Conservation (phyloP, 2,329 filamentous ascomycete genomes). For the Beauveria sp. region DNA sequence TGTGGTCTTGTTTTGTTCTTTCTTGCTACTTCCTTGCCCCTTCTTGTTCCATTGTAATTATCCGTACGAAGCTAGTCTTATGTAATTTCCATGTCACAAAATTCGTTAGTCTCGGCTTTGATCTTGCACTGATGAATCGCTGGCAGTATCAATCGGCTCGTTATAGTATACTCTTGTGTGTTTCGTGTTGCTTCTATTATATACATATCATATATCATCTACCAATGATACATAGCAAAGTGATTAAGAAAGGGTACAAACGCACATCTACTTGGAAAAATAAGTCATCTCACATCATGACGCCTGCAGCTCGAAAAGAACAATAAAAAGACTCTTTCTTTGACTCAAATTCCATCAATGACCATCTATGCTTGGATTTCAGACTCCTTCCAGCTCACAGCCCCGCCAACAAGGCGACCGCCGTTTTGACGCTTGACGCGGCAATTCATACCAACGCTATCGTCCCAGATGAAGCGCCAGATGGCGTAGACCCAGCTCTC, state of each 20-base stretch:
- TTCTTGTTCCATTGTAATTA: neutral
- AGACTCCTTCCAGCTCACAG: constrained; percentile 53
- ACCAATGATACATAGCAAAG: neutral
- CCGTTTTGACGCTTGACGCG: constrained; percentile 87
- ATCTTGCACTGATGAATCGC: too few species aligned
- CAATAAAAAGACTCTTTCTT: neutral
- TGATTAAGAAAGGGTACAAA: neutral
- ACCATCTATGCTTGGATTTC: constrained; percentile 54
- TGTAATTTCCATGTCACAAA: neutral
- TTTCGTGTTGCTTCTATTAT: neutral
- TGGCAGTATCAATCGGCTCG: neutral
- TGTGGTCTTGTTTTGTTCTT: neutral
- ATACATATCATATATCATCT: neutral
- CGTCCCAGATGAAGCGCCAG: constrained; percentile 91
- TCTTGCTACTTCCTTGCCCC: neutral
- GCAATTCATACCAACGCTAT: constrained; percentile 81
- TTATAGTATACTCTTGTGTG: too few species aligned
- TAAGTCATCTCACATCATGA: neutral
- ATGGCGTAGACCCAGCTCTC: constrained; percentile 88
- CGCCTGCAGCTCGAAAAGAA: neutral
- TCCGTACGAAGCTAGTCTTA: constrained; percentile 6
- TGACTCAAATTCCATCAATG: constrained; percentile 7
- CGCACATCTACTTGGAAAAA: neutral
- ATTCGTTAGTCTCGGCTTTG: too few species aligned
- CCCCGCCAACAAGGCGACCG: constrained; percentile 49